These are phyloP conservation scores for Eutrema heterophyllum DNA, from an alignment of 345 rosid genomes.

Conservation along the genomic window DNA sequence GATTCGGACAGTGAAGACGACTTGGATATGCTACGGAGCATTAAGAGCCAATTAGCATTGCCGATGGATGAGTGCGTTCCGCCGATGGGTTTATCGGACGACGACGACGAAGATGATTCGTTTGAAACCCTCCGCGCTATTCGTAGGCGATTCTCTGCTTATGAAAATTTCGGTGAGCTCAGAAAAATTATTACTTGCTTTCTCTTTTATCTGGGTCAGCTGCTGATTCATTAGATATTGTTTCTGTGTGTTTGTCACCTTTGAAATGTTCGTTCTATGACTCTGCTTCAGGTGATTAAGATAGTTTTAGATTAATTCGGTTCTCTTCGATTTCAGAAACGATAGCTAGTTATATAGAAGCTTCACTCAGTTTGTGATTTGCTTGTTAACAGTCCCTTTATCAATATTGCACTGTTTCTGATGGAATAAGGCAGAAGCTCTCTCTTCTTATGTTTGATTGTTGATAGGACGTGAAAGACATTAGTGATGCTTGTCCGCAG, in stretches of 20 bases:
- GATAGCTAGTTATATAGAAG: neutral
- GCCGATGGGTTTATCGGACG: no score
- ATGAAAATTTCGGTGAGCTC: no score
- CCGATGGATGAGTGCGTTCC: no score
- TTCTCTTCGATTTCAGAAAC: neutral
- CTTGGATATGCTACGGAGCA: no score
- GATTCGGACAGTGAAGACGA: no score
- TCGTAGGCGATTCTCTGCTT: no score
- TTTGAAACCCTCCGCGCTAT: no score
- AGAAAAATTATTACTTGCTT: neutral
- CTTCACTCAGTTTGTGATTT: neutral
- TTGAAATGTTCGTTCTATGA: constrained; percentile 4
- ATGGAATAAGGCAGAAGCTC: neutral
- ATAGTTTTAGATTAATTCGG: neutral
- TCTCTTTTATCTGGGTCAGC: neutral
- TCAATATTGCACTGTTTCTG: neutral
- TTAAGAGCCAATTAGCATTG: no score
- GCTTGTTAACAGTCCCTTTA: neutral
- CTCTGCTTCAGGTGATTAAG: neutral
- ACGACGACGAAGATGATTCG: no score
- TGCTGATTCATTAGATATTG: neutral
- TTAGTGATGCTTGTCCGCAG: neutral
- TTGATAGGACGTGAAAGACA: neutral
- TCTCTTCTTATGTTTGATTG: constrained; percentile 5
- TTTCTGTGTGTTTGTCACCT: neutral